Base-by-base conservation (phyloP, 1,139 yeast species). In the Pichia sp. region DNA sequence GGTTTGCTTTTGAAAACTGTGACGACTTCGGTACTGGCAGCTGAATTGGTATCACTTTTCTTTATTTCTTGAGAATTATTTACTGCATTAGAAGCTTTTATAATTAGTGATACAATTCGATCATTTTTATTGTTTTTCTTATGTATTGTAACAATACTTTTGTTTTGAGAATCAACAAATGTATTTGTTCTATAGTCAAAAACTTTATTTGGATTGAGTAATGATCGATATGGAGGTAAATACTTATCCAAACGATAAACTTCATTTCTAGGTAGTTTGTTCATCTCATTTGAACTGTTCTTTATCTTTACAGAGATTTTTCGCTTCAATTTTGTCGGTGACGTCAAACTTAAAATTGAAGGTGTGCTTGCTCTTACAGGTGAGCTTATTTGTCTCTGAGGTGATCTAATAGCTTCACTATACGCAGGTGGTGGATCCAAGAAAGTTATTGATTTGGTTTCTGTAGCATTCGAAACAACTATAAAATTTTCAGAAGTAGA, bases 221-320 rank as follows among this genome's bases (percentile, higher is more conserved):
- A 40, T 3, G 63, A 59, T 24, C 62, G 39, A 38, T 60, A 59
- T 2, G 63, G 63, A 4, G 63, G 62, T 17, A 59, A 44, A 38
- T 52, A 53, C 15, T 49, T 35, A 31, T 49, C 49, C 40, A 53
- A 42, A 30, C 51, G 54, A 28, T 54, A 53, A 24, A 35, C 41
- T 21, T 45, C 46, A 23, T 39, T 36, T 19, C 41, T 44, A 5
- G 45, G 15, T 5, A 22, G 38, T 17, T 40, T 39, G 28, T 37
- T 41, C 12, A 36, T 21, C 12, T 42, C 43, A 20, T 43, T 45
- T 26, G 24, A 32, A 24, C 31, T 36, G 17, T 34, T 38, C 14
- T 34, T 41, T 5, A 41, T 10, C 25, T 36, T 39, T 10, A 41
- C 28, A 1, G 47, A 41, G 17, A 34, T 12, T 11, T 26, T 35